A percentile compares a stretch with the other conserved stretches of the same genome.
phyloP scores from a whole-genome alignment of 805 yeast species.

The Metschnikowia reukaufii region DNA sequence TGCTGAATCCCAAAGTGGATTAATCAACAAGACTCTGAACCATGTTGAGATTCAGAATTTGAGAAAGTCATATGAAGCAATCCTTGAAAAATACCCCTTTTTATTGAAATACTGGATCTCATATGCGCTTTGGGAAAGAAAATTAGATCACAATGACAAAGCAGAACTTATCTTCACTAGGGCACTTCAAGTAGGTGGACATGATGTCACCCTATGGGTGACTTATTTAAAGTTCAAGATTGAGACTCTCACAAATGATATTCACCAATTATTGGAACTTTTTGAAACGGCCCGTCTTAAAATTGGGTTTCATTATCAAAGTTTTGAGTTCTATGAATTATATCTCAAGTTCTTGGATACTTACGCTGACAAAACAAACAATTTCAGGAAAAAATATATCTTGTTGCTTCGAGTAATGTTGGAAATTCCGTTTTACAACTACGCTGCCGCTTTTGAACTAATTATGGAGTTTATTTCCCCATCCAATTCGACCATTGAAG shows the following conservation, averaged over 20 bases:
- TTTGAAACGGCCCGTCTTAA: slow-evolving; percentile 49
- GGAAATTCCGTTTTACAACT: slow-evolving; percentile 59
- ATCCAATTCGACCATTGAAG: slow-evolving; percentile 10
- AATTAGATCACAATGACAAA: slow-evolving; percentile 40
- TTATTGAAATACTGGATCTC: slow-evolving; percentile 59
- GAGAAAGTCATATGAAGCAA: slow-evolving; percentile 40
- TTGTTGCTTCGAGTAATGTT: slow-evolving; percentile 47
- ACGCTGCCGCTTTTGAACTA: slow-evolving; percentile 29
- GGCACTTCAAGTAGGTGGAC: slow-evolving; percentile 36
- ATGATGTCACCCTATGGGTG: slow-evolving; percentile 53
- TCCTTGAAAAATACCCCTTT: slow-evolving; percentile 49
- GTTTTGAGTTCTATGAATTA: slow-evolving; percentile 50
- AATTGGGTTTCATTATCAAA: slow-evolving; percentile 54
- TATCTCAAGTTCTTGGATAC: slow-evolving; percentile 46
- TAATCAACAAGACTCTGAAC: slow-evolving; percentile 37
- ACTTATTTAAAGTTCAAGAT: slow-evolving; percentile 45
- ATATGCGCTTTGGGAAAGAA: slow-evolving; percentile 49
- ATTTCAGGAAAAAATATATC: slow-evolving; percentile 36
- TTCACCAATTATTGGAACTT: slow-evolving; percentile 28
- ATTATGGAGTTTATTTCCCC: slow-evolving; percentile 37
- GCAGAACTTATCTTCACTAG: slow-evolving; percentile 30
- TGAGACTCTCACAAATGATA: slow-evolving; percentile 29
- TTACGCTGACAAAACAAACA: slow-evolving; percentile 23
- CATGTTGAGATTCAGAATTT: slow-evolving; percentile 31
- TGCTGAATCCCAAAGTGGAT: slow-evolving; percentile 29